These are phyloP conservation scores for Microcyclospora tardicrescens DNA, from an alignment of 2,329 filamentous ascomycete genomes.

Conservation along the genomic window DNA sequence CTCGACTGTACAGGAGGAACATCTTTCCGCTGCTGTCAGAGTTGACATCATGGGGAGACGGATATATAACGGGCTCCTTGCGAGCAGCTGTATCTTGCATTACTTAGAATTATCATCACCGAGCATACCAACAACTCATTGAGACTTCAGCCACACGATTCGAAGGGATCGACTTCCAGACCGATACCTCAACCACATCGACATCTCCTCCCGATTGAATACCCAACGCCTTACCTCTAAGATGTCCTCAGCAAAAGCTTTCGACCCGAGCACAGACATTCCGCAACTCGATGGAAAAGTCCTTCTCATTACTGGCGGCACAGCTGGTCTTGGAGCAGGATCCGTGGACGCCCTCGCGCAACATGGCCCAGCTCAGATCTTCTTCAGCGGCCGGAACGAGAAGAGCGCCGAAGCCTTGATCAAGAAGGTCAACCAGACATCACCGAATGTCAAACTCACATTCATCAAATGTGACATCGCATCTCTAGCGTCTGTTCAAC, in stretches of 20 bases:
- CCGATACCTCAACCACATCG: too few relatives aligned
- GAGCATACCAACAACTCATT: too few relatives aligned
- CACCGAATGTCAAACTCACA: slow-evolving; percentile 27
- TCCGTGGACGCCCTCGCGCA: slow-evolving; percentile 36
- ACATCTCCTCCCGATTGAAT: too few relatives aligned
- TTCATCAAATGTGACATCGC: slow-evolving; percentile 19
- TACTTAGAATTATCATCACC: too few relatives aligned
- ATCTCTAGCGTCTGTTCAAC: slow-evolving; percentile 12
- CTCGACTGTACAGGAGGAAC: too few relatives aligned
- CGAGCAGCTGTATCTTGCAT: too few relatives aligned
- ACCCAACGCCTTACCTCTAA: too few relatives aligned
- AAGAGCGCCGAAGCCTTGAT: slow-evolving; percentile 34
- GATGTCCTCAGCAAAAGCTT: slow-evolving; percentile 2
- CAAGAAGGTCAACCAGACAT: slow-evolving; percentile 24
- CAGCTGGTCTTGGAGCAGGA: slow-evolving; percentile 18
- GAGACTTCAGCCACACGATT: too few relatives aligned
- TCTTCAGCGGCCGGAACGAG: slow-evolving; percentile 37
- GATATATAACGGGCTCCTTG: too few relatives aligned
- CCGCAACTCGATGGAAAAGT: slow-evolving; percentile 21
- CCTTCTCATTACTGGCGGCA: slow-evolving; percentile 17
- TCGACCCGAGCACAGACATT: slow-evolving; percentile 20
- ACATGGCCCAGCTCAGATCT: slow-evolving; percentile 41
- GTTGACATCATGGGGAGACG: too few relatives aligned
- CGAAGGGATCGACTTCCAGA: too few relatives aligned
- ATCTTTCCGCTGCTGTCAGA: too few relatives aligned